phyloP scores from a whole-genome alignment of 305 asterid genomes.

The Solanum chacoense region DNA sequence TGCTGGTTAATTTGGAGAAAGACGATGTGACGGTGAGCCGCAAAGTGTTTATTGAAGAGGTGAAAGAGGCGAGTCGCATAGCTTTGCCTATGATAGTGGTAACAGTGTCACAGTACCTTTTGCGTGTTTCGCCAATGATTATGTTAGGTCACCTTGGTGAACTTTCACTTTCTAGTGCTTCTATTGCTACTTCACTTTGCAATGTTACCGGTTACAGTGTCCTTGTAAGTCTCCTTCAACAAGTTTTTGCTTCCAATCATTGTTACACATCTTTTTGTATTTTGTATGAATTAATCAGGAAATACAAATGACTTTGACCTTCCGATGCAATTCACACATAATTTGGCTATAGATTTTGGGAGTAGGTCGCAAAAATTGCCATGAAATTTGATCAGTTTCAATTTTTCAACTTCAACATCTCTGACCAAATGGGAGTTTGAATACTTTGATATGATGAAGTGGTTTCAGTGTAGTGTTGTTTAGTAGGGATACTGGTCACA shows the following conservation, averaged over 20 bases:
- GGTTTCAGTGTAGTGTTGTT: background rate
- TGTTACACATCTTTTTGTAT: background rate
- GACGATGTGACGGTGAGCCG: conserved; percentile 1
- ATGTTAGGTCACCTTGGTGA: conserved; percentile 62
- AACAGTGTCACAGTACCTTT: conserved; percentile 35
- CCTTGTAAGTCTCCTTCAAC: conserved; percentile 19
- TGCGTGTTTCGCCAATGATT: conserved; percentile 39
- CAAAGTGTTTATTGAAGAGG: conserved; percentile 25
- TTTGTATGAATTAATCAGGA: background rate
- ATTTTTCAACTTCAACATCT: too few relatives aligned
- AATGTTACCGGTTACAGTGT: conserved; percentile 49
- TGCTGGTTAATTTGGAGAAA: conserved; percentile 1
- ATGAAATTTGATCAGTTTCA: background rate
- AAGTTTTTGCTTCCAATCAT: background rate
- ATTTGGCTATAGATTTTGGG: background rate
- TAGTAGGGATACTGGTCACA: background rate
- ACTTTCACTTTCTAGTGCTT: conserved; percentile 44
- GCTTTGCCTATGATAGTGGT: conserved; percentile 55
- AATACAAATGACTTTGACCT: background rate
- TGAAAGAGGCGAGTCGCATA: conserved; percentile 35
- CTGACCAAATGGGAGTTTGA: too few relatives aligned
- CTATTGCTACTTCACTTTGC: conserved; percentile 46
- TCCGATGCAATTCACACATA: background rate
- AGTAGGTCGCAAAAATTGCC: background rate
- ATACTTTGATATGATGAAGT: too few relatives aligned